phyloP scores from a whole-genome alignment of 768 basidiomycete species.

The Suillus occidentalis region DNA sequence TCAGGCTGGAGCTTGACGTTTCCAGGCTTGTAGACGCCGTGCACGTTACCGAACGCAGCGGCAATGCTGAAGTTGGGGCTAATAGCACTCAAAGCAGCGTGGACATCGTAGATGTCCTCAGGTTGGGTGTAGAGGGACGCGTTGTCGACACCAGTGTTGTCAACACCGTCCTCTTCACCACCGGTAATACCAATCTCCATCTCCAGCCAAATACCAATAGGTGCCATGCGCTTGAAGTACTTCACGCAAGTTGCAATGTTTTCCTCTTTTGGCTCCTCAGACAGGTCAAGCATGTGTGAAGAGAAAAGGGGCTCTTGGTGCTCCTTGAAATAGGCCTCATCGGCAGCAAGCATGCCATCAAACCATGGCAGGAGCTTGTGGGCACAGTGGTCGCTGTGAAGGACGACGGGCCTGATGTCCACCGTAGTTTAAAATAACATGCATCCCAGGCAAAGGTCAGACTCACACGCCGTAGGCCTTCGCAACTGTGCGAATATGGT shows the following conservation, averaged over 20 bases:
- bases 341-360: slow-evolving; percentile 97
- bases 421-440: slow-evolving; percentile 8
- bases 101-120: slow-evolving; percentile 90
- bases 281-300: slow-evolving; percentile 99
- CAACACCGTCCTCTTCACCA: slow-evolving; percentile 99
- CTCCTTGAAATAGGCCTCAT: slow-evolving; percentile 89
- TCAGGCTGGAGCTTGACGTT: slow-evolving; percentile 94
- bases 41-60: slow-evolving; percentile 97
- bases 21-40: slow-evolving; percentile 99
- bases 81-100: slow-evolving; percentile 79
- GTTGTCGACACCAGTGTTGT: slow-evolving; percentile 96
- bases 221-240: slow-evolving; percentile 95
- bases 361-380: slow-evolving; percentile 98
- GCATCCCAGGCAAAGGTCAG: not conserved
- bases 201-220: slow-evolving; percentile 94
- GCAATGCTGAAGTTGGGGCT: slow-evolving; percentile 96
- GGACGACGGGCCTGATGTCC: slow-evolving; percentile 76
- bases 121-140: slow-evolving; percentile 95
- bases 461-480: slow-evolving; percentile 92
- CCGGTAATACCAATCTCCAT: slow-evolving; percentile 99
- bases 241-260: slow-evolving; percentile 93
- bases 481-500: slow-evolving; percentile 86
- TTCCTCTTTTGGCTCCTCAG: slow-evolving; percentile 87
- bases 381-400: slow-evolving; percentile 99
- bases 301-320: slow-evolving; percentile 89